Evolutionary conservation across 2,329 filamentous ascomycete genomes (phyloP).

Genomic region (Sarocladiaceae sp.): DNA sequence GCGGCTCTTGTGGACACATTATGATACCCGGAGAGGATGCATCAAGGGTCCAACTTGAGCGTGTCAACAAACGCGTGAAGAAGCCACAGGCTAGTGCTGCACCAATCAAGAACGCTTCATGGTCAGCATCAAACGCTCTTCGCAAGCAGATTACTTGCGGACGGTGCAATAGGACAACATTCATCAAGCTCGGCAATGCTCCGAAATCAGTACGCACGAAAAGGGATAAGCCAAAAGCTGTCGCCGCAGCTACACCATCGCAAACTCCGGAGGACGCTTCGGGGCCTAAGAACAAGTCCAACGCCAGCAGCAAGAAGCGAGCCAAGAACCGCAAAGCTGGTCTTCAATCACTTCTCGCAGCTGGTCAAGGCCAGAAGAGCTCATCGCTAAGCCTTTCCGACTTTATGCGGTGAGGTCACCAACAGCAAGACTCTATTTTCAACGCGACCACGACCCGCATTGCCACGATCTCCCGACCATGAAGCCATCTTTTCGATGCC

Average conservation of each 20-base stretch:
- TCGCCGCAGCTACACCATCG: conserved; percentile 5
- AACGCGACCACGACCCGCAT: background rate
- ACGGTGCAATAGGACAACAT: conserved; percentile 40
- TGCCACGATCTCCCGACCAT: background rate
- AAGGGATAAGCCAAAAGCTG: background rate
- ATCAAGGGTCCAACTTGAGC: background rate
- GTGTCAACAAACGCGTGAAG: conserved; percentile 10
- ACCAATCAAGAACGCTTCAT: background rate
- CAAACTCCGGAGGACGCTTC: conserved; percentile 11
- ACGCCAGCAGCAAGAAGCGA: conserved; percentile 60
- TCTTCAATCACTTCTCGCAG: conserved; percentile 58
- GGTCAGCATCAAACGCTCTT: background rate
- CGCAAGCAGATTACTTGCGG: conserved; percentile 33
- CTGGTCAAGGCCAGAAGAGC: conserved; percentile 42
- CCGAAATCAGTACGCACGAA: background rate
- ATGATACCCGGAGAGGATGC: conserved; percentile 48
- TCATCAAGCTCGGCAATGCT: conserved; percentile 28
- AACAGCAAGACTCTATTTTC: background rate
- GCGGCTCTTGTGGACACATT: conserved; percentile 57
- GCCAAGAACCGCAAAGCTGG: conserved; percentile 62
- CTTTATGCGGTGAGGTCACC: conserved; percentile 37
- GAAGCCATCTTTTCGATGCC: too few species aligned
- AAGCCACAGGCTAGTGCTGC: conserved; percentile 11
- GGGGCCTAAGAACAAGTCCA: conserved; percentile 35
- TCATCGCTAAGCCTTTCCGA: conserved; percentile 48